Percentiles rank a stretch among this genome's conserved stretches.
Evolutionary conservation across 345 rosid genomes (phyloP).

Genomic region (Syzygium aromaticum): DNA sequence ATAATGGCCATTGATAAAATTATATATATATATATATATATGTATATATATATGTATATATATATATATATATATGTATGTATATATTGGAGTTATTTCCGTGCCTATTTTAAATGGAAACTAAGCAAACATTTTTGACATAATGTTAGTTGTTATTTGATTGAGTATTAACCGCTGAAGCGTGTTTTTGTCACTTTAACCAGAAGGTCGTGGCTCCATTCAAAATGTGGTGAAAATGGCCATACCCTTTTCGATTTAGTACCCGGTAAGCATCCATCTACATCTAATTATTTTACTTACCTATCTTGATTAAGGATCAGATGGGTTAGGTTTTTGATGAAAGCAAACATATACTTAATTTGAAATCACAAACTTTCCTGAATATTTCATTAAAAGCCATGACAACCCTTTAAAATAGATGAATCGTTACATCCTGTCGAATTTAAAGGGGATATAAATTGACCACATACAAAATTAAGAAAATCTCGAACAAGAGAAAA

Average conservation of each 20-base stretch:
- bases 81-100: neutral
- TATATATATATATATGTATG: neutral
- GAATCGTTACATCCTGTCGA: too few species aligned
- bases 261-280: too few species aligned
- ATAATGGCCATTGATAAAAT: neutral
- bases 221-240: neutral
- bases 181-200: neutral
- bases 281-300: too few species aligned
- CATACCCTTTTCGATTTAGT: too few species aligned
- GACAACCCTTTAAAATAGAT: too few species aligned
- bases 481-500: too few species aligned
- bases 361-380: too few species aligned
- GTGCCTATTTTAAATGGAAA: neutral
- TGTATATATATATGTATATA: neutral
- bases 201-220: neutral
- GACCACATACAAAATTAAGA: fast-evolving
- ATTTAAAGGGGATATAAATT: too few species aligned
- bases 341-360: too few species aligned
- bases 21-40: neutral
- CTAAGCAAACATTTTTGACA: neutral
- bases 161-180: neutral
- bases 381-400: too few species aligned
- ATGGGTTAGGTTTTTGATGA: too few species aligned
- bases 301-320: too few species aligned
- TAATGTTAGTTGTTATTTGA: neutral